A percentile compares a stretch with the other conserved stretches of the same genome.
Evolutionary conservation across 768 basidiomycete genomes (phyloP).

Genomic region (Lactifluus volemus): DNA sequence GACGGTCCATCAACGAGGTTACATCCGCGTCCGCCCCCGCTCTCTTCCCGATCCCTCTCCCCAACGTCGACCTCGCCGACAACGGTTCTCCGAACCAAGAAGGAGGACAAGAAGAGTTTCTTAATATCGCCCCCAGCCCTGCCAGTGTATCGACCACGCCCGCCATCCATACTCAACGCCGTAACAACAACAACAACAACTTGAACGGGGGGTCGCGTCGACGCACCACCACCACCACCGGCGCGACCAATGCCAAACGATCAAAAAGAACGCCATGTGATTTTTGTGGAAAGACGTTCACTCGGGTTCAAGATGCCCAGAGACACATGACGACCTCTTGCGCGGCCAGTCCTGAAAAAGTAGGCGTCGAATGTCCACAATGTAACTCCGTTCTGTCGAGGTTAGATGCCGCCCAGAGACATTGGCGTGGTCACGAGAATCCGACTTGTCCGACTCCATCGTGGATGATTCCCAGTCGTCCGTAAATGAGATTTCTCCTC

Average conservation of each 20-base stretch:
- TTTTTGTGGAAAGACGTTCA: slow-evolving; percentile 1
- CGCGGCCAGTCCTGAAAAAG: not conserved
- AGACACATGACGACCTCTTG: slow-evolving; percentile 6
- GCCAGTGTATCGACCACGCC: not conserved
- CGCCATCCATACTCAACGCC: not conserved
- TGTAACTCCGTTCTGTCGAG: slow-evolving; percentile 9
- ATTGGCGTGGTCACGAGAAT: slow-evolving; percentile 13
- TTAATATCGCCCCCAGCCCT: not conserved
- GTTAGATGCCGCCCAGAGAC: slow-evolving; percentile 11
- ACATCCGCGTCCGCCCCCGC: slow-evolving; percentile 4
- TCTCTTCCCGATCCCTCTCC: not conserved
- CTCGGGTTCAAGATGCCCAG: slow-evolving; percentile 13
- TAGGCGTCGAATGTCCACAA: slow-evolving; percentile 3
- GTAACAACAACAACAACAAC: not conserved
- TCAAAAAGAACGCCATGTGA: not conserved
- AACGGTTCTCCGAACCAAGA: not conserved
- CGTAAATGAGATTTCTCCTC: not conserved
- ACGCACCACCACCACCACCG: not conserved
- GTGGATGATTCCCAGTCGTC: not conserved
- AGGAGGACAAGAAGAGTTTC: too few relatives aligned
- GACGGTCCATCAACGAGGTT: not conserved
- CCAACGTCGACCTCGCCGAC: not conserved
- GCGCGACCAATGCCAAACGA: not conserved
- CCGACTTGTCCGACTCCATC: not conserved
- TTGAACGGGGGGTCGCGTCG: not conserved